Evolutionary conservation across 257 asterid species (phyloP).

Genomic region (Rehmannia glutinosa): DNA sequence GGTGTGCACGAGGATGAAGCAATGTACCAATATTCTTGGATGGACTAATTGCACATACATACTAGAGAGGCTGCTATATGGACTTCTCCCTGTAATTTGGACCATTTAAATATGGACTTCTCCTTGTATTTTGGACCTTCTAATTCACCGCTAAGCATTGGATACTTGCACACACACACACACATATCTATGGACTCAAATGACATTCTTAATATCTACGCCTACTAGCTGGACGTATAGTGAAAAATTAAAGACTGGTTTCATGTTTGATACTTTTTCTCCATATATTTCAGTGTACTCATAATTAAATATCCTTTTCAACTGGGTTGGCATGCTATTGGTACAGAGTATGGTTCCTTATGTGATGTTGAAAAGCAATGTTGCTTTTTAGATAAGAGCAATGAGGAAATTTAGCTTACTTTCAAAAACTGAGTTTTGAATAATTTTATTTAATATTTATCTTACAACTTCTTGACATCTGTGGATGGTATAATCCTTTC

Average conservation of each 20-base stretch:
- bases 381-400: neutral
- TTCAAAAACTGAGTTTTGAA: neutral
- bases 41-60: neutral
- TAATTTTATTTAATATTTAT: too few relatives aligned
- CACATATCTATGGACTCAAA: neutral
- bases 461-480: neutral
- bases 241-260: too few relatives aligned
- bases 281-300: neutral
- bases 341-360: neutral
- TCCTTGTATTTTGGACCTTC: neutral
- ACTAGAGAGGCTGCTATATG: neutral
- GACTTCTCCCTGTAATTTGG: neutral
- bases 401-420: neutral
- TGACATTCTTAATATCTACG: neutral
- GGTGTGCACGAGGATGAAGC: neutral
- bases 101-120: neutral
- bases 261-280: too few relatives aligned
- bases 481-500: neutral
- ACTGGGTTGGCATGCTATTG: neutral
- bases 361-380: neutral
- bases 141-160: neutral
- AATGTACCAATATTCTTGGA: neutral
- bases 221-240: too few relatives aligned
- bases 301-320: too few relatives aligned
- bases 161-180: too few relatives aligned